phyloP scores from a whole-genome alignment of 164 flowering plant species.

The Malania oleifera region DNA sequence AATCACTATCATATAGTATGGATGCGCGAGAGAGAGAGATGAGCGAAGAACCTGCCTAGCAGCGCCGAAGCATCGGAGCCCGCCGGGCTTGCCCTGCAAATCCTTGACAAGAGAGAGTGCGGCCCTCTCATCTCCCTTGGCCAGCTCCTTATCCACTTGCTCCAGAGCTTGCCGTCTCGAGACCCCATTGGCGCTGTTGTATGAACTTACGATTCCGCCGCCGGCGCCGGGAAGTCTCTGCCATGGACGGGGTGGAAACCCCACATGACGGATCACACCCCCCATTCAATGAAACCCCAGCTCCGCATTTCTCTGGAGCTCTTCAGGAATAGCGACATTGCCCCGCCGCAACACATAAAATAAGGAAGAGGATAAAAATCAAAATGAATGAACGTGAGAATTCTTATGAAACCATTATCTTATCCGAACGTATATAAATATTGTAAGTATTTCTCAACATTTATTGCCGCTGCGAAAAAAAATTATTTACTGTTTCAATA shows the following conservation, averaged over 20 bases:
- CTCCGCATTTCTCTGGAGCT: too few species aligned
- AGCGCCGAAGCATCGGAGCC: constrained; percentile 66
- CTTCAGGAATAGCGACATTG: too few species aligned
- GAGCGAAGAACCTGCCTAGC: constrained; percentile 58
- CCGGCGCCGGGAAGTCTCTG: constrained; percentile 4
- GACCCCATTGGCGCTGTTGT: constrained; percentile 18
- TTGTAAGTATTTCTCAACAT: too few species aligned
- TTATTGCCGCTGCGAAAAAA: too few species aligned
- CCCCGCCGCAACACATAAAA: too few species aligned
- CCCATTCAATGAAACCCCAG: constrained; percentile 8
- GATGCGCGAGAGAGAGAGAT: too few species aligned
- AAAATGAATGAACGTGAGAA: too few species aligned
- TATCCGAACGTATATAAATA: too few species aligned
- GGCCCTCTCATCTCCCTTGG: constrained; percentile 58
- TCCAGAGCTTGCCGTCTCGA: constrained; percentile 36
- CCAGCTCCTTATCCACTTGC: constrained; percentile 59
- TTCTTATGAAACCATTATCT: too few species aligned
- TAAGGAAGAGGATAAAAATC: too few species aligned
- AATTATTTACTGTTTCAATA: too few species aligned
- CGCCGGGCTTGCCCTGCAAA: constrained; percentile 60
- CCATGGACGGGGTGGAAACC: background rate
- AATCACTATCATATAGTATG: too few species aligned
- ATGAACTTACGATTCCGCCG: constrained; percentile 19
- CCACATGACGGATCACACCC: background rate
- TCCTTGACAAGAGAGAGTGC: constrained; percentile 65